Percentiles rank a stretch among this genome's conserved stretches.
Conservation (phyloP, 371 early-diverging fungal species). For the Funneliformis caledonium region DNA sequence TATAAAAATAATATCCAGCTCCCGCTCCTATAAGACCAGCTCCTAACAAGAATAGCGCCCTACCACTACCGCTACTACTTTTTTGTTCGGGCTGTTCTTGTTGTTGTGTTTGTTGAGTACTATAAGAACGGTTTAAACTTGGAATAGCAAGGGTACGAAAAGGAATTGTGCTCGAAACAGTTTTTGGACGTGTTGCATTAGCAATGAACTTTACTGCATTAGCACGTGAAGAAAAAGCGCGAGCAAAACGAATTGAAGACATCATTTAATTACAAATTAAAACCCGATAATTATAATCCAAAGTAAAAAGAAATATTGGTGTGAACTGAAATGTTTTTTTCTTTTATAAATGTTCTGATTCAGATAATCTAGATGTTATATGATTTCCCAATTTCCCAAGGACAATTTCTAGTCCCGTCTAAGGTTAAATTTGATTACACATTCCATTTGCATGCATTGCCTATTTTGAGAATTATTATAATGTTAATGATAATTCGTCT, state of each 20-base stretch:
- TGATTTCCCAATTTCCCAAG: too few species aligned
- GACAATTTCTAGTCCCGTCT: too few species aligned
- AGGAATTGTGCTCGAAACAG: background rate
- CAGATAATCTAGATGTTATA: too few species aligned
- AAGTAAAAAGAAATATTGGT: background rate
- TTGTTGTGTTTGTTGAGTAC: background rate
- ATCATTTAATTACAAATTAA: background rate
- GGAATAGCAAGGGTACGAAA: background rate
- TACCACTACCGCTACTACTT: background rate
- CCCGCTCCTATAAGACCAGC: conserved; percentile 36
- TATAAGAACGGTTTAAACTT: background rate
- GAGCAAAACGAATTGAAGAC: conserved; percentile 30
- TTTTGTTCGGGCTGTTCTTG: background rate
- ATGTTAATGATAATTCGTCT: too few species aligned
- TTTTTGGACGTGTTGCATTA: background rate
- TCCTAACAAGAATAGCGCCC: background rate
- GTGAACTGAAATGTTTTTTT: background rate
- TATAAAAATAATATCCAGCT: conserved; percentile 33
- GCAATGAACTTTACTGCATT: background rate
- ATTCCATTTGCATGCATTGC: too few species aligned
- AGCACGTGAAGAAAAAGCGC: conserved; percentile 15
- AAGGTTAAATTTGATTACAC: too few species aligned
- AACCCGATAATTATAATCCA: background rate
- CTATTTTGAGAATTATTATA: too few species aligned
- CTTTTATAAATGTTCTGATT: background rate